Evolutionary conservation across 1,284 basidiomycete species (phyloP), one percentile per base, ranked within the genome.

Genomic region (Stereum hirsutum): DNA sequence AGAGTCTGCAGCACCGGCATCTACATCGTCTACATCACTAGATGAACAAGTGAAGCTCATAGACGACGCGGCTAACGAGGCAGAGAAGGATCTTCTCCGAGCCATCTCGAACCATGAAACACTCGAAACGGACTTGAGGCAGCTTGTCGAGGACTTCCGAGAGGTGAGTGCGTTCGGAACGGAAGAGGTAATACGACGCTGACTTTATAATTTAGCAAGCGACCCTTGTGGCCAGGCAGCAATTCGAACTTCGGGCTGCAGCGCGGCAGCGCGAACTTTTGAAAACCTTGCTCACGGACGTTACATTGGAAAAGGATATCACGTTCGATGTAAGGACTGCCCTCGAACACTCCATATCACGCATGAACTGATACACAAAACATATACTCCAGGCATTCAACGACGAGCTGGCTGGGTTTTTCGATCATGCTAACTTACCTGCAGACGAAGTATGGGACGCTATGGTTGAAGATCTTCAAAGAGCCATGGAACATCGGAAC

Each of bases 401-500:
- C 57, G 88, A 90, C 52, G 91, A 94, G 58, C 70, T 95, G 28
- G 89, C 91, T 52, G 78, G 75, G 27, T 89, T 94, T 86, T 93
- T 81, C 63, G 80, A 82, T 42, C 87, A 90, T 46, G 75, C 75
- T 15, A 75, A 81, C 46, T 70, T 92, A 42, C 86, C 88, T 12
- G 77, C 79, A 12, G 78, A 82, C 34, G 85, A 89, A 52, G 87
- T 88, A 2, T 89, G 84, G 75, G 59, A 65, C 11, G 81, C 82
- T 0, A 73, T 93, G 72, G 72, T 78, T 15, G 64, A 65, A 37
- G 87, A 93, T 56, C 64, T 93, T 31, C 73, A 75, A 49, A 60
- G 72, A 48, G 78, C 88, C 17, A 92, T 91, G 61, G 78, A 82
- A 51, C 63, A 71, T n/a, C 72, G 86, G 45, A 92, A 91, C 55